Evolutionary conservation across 2,329 filamentous ascomycete genomes (phyloP), one percentile per base, ranked within the genome.

Genomic region (Fusarium armeniacum): DNA sequence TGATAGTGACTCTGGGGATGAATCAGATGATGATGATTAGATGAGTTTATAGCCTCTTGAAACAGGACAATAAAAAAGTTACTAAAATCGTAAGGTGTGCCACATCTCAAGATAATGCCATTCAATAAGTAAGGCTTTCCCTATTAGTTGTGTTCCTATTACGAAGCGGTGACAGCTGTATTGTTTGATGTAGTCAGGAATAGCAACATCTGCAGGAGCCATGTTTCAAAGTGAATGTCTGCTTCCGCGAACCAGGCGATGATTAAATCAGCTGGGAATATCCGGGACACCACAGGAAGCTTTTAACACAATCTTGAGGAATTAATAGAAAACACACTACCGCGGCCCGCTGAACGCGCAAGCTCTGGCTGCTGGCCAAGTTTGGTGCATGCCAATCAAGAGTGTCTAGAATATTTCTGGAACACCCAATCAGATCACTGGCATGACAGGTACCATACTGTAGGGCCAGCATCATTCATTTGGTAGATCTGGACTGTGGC

Each of bases 11-110:
- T 38, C 41, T 13, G 52, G 52, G 5, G 41, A 55, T 8, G 52
- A 55, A 5, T 45, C 43, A 3, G 52, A 49, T n/a, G 41, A 49
- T 13, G 52, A 55, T 13, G 30, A 36, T 33, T 55, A 55, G 15
- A 22, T 32, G 18, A n/a, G 4, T 9, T 9, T 28, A 16, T 30
- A 52, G 5, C 2, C 11, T 6, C 5, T 28, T 11, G 13, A 26
- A 6, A 11, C 9, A 26, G 4, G 5, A 9, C 9, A 50, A 15
- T n/a, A 50, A 35, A 4, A 50, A 15, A 13, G 5, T 26, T 18
- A 28, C 3, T 1, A 44, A 11, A 10, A 24, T 9, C 5, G 20
- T 7, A 16, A 16, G 13, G 20, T 4, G 5, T 10, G 20, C 40
- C 40, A 43, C 8, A 15, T 24, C 8, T 10, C 9, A 16, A 16